Percentiles rank a stretch among this genome's conserved stretches.
These are phyloP conservation scores for Populus ilicifolia DNA, from an alignment of 345 rosid genomes.

Conservation along the genomic window DNA sequence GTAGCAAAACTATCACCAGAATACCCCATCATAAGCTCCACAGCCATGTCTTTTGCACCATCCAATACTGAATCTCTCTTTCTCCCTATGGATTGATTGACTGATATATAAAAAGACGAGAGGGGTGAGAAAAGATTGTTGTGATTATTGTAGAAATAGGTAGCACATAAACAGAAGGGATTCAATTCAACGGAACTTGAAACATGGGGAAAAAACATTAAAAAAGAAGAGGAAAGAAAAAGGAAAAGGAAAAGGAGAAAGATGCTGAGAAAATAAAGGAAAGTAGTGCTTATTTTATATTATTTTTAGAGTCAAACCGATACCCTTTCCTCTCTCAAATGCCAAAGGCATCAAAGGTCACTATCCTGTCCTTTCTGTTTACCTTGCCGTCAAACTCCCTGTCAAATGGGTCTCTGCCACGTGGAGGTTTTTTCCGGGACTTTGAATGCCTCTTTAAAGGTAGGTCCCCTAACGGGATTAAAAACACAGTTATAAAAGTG, in stretches of 20 bases:
- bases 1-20: conserved; percentile 34
- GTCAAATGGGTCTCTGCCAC: conserved; percentile 20
- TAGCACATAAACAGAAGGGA: background rate
- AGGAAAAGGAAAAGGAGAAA: conserved; percentile 8
- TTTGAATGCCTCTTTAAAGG: conserved; percentile 33
- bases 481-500: too few relatives aligned
- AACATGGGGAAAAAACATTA: background rate
- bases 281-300: background rate
- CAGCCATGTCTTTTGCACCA: conserved; percentile 46
- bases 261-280: conserved; percentile 10
- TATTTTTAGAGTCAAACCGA: conserved; percentile 36
- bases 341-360: conserved; percentile 19
- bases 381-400: conserved; percentile 28
- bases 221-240: background rate
- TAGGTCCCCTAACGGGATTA: conserved; percentile 23
- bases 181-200: background rate
- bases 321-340: conserved; percentile 12
- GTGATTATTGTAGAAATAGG: background rate
- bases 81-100: background rate
- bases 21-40: conserved; percentile 55
- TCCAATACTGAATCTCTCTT: background rate
- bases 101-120: background rate
- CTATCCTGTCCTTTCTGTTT: conserved; percentile 25
- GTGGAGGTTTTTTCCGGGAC: conserved; percentile 20
- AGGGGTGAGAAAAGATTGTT: background rate